Percentiles rank a stretch among this genome's conserved stretches.
These are phyloP conservation scores for Cenchrus fungigraminus DNA, from an alignment of 176 grass and related monocot genomes.

Conservation along the genomic window DNA sequence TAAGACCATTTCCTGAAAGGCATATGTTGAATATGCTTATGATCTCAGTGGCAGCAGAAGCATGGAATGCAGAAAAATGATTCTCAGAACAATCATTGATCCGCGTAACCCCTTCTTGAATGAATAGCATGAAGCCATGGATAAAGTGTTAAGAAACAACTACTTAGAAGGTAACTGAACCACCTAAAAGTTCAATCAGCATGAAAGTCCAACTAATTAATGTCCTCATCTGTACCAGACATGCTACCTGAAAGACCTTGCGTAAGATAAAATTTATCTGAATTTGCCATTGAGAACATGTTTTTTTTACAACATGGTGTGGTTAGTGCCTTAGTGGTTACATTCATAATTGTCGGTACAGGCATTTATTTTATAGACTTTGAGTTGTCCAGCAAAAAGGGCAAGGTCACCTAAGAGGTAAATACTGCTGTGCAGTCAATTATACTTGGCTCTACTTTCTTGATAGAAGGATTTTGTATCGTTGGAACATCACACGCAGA, in stretches of 20 bases:
- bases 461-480: neutral
- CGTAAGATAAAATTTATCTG: constrained; percentile 6
- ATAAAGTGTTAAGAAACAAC: neutral
- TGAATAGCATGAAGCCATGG: neutral
- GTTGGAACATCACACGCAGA: neutral
- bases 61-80: constrained; percentile 9
- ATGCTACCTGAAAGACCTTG: constrained; percentile 24
- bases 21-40: constrained; percentile 35
- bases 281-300: neutral
- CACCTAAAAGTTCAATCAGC: constrained; percentile 22
- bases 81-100: neutral
- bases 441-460: neutral
- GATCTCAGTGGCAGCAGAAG: constrained; percentile 19
- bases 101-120: neutral
- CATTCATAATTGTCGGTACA: neutral
- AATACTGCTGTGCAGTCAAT: neutral
- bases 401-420: neutral
- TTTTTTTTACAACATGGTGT: neutral
- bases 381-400: neutral
- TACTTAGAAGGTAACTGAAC: neutral
- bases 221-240: constrained; percentile 21
- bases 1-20: constrained; percentile 39
- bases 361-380: neutral
- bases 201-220: neutral
- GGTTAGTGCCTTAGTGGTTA: neutral